phyloP scores from a whole-genome alignment of 2,329 filamentous ascomycete species.

The Sporothrix schenckii region DNA sequence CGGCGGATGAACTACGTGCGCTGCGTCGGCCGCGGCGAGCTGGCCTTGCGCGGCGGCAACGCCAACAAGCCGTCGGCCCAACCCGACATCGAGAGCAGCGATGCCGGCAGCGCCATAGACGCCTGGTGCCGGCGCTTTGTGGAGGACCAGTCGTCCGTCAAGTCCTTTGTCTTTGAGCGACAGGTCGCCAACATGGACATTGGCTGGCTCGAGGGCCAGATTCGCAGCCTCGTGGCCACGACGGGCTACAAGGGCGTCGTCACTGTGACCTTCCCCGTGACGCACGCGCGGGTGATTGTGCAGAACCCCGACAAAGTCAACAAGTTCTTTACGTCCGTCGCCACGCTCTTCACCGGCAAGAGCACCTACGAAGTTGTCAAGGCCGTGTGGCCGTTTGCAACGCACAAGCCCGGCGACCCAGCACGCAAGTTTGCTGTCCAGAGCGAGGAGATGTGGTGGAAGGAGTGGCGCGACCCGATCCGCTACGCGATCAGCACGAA shows the following conservation, averaged over 20 bases:
- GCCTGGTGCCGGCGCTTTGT: constrained; percentile 55
- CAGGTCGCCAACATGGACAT: constrained; percentile 59
- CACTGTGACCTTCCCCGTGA: constrained; percentile 54
- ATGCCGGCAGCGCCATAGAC: constrained; percentile 50
- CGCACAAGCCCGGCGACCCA: constrained; percentile 50
- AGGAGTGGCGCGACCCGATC: constrained; percentile 54
- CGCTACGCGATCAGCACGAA: constrained; percentile 46
- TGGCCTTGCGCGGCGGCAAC: constrained; percentile 53
- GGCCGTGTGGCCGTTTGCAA: constrained; percentile 61
- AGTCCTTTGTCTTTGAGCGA: constrained; percentile 56
- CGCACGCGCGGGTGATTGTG: constrained; percentile 54
- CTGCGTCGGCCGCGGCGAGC: constrained; percentile 53
- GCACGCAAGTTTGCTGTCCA: constrained; percentile 55
- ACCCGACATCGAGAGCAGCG: constrained; percentile 51
- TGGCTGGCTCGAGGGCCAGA: constrained; percentile 58
- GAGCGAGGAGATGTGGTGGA: constrained; percentile 61
- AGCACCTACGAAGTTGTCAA: constrained; percentile 60
- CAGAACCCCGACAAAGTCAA: constrained; percentile 58
- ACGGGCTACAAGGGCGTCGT: constrained; percentile 56
- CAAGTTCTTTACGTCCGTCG: constrained; percentile 57
- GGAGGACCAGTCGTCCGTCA: constrained; percentile 50
- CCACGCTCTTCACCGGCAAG: constrained; percentile 56
- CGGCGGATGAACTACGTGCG: constrained; percentile 58
- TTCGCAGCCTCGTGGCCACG: constrained; percentile 55
- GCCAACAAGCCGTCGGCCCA: constrained; percentile 45